Evolutionary conservation across 768 basidiomycete genomes (phyloP), one percentile per base, ranked within the genome.

Genomic region (Harrya chromipes): DNA sequence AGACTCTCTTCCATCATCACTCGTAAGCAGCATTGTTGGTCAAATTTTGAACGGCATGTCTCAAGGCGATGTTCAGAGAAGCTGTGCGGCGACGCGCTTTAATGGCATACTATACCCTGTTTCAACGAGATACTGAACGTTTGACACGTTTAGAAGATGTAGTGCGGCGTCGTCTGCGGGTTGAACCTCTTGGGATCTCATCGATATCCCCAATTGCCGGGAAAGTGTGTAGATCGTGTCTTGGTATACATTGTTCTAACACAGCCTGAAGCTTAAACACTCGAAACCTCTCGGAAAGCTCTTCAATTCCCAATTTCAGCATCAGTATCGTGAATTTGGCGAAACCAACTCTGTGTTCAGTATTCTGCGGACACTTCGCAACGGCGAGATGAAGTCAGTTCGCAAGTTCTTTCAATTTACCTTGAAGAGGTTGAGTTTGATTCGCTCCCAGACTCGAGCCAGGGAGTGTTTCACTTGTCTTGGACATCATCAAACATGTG

Each of bases 1-100:
- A 78, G 33, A 76, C 82, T 48, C 73, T 93, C 11, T 73, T 91
- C 17, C 80, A 79, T 29, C 85, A 90, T 62, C 77, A 79, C 56
- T 84, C 84, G 90, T 92, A 74, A 81, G 88, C 80, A 42, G 68
- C 62, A 67, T 74, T 63, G 62, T 53, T n/a, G 43, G 39, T 46
- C 37, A 39, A 48, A 45, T 29, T 20, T 19, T 19, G 3, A 23
- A n/a, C 35, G 42, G 34, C 49, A 33, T 45, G 38, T 49, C 47
- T 41, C 37, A 54, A 49, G 31, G 23, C 40, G 10, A 43, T 50
- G 38, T 58, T 50, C 37, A 90, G 88, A 29, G 60, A 72, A 9
- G 72, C 75, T 56, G 74, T 91, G 41, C 82, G 81, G 34, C 75
- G 82, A 52, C 79, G 86, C 39, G 76, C 84, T 11, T 63, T 90